phyloP scores from a whole-genome alignment of 257 asterid species.

The Eustoma russellianum region DNA sequence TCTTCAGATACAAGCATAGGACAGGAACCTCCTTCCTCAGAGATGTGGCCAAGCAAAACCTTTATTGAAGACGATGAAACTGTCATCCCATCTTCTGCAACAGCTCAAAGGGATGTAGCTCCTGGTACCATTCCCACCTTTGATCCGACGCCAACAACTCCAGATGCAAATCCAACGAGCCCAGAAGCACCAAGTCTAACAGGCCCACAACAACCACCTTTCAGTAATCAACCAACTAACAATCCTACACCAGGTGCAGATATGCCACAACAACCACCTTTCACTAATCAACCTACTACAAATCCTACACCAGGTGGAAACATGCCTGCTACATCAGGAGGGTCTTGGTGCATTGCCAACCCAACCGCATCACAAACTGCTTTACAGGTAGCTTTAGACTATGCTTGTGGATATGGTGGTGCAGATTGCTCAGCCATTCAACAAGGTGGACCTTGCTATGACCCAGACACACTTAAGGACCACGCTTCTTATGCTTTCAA shows the following conservation, averaged over 20 bases:
- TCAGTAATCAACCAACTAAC: not conserved
- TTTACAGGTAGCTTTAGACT: constrained; percentile 89
- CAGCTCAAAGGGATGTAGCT: constrained; percentile 25
- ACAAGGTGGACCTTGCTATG: constrained; percentile 55
- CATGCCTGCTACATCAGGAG: constrained; percentile 37
- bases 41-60: constrained; percentile 29
- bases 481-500: constrained; percentile 96
- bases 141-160: constrained; percentile 51
- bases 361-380: constrained; percentile 63
- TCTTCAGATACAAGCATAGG: constrained; percentile 47
- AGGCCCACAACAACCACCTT: not conserved
- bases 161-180: constrained; percentile 16
- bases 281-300: not conserved
- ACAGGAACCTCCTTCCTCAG: constrained; percentile 22
- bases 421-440: constrained; percentile 83
- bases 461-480: constrained; percentile 62
- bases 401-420: constrained; percentile 97
- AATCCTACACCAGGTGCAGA: not conserved
- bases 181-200: constrained; percentile 10
- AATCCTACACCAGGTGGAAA: constrained; percentile 26
- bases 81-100: constrained; percentile 29
- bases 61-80: constrained; percentile 30
- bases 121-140: constrained; percentile 55
- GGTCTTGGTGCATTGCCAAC: constrained; percentile 81
- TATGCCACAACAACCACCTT: no score